phyloP scores from a whole-genome alignment of 495 filamentous ascomycete genomes.

The Clavariopsis aquatica region DNA sequence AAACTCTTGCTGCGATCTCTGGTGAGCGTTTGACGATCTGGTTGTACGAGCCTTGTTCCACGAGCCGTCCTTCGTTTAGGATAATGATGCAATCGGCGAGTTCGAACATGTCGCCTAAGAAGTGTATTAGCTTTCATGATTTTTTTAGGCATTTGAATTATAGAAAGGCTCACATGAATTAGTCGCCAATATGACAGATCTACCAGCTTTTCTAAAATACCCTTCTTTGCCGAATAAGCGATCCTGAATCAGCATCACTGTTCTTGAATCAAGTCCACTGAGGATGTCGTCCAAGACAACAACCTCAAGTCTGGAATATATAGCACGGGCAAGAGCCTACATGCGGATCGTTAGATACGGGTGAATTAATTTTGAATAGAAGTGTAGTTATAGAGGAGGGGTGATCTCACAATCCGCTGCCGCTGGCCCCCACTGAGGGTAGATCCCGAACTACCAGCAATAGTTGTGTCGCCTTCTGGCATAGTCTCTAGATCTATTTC shows the following conservation, averaged over 20 bases:
- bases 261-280: constrained; percentile 61
- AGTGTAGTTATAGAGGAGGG: constrained; percentile 13
- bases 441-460: constrained; percentile 65
- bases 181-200: not conserved
- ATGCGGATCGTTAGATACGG: constrained; percentile 3
- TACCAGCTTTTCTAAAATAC: not conserved
- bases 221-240: constrained; percentile 52
- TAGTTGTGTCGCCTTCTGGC: constrained; percentile 57
- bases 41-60: not conserved
- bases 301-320: constrained; percentile 58
- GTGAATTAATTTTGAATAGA: not conserved
- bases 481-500: constrained; percentile 49
- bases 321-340: constrained; percentile 56
- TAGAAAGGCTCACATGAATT: not conserved
- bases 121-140: not conserved
- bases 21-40: not conserved
- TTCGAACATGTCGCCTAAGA: not conserved
- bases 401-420: constrained; percentile 57
- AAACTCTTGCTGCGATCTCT: not conserved
- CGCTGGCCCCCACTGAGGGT: constrained; percentile 67
- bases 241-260: constrained; percentile 62
- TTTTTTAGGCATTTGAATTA: not conserved
- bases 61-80: not conserved
- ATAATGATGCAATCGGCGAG: not conserved
- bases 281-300: constrained; percentile 63